Evolutionary conservation across 2,329 filamentous ascomycete species (phyloP).

Genomic region (Fusarium sp.): DNA sequence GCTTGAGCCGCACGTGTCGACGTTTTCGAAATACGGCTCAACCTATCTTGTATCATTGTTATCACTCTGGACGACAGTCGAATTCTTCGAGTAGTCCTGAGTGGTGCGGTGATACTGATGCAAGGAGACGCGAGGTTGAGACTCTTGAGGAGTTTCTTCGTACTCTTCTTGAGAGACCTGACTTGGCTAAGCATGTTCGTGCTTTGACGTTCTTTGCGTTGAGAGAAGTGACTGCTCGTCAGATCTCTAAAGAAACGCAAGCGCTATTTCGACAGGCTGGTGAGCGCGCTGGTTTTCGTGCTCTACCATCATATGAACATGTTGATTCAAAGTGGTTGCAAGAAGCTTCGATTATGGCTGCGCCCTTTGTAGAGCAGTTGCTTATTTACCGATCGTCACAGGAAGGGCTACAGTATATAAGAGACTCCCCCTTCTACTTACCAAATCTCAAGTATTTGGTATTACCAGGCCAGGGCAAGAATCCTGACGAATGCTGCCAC

Average conservation of each 20-base stretch:
- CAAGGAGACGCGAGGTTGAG: slow-evolving; percentile 32
- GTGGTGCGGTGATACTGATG: slow-evolving; percentile 25
- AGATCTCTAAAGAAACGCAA: slow-evolving; percentile 35
- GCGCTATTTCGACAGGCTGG: slow-evolving; percentile 44
- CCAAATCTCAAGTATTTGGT: slow-evolving; percentile 47
- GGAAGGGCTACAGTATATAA: slow-evolving; percentile 43
- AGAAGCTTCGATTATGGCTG: slow-evolving; percentile 46
- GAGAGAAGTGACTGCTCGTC: slow-evolving; percentile 18
- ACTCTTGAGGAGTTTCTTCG: slow-evolving; percentile 40
- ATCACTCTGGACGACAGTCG: slow-evolving; percentile 40
- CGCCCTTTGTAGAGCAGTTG: slow-evolving; percentile 43
- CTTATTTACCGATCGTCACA: slow-evolving; percentile 46
- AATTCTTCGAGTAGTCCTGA: slow-evolving; percentile 18
- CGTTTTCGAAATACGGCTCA: slow-evolving; percentile 38
- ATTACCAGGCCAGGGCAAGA: slow-evolving; percentile 40
- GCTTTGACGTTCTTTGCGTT: slow-evolving; percentile 43
- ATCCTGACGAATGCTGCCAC: slow-evolving; percentile 43
- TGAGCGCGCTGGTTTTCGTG: slow-evolving; percentile 42
- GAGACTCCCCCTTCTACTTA: slow-evolving; percentile 43
- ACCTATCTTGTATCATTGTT: slow-evolving; percentile 44
- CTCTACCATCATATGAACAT: slow-evolving; percentile 38
- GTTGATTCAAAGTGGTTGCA: slow-evolving; percentile 46
- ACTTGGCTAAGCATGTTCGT: slow-evolving; percentile 42
- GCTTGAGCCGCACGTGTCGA: slow-evolving; percentile 44
- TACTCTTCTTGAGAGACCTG: slow-evolving; percentile 41